Base-by-base conservation (phyloP, 148 eudicot species). In the Fagopyrum homotropicum region DNA sequence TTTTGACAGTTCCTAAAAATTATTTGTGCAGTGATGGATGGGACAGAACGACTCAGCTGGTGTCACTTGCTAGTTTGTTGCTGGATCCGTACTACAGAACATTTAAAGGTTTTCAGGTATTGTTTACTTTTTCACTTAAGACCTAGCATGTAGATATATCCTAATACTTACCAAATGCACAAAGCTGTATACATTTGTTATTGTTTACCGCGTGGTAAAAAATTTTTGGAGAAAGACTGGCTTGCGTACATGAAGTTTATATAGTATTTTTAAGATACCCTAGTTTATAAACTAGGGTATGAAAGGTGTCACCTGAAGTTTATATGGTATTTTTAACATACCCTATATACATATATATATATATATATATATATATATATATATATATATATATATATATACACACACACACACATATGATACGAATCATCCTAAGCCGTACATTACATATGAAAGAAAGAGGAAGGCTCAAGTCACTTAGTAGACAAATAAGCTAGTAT, bases 41-140 rank as follows among this genome's bases (percentile, higher is more conserved):
- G 98, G 98, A 96, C 83, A 87, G 99, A 83, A 96, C 99, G 55
- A 83, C 97, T 79, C 99, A 92, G 78, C 78, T 96, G 84, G 90
- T 96, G 75, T 88, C 99, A n/a, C 97, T 96, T 77, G 89, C 98
- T 74, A 87, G 87, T 78, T 83, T 94, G 84, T 81, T 95, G 87
- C 97, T 95, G 75, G 97, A 95, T 84, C 99, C 99, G 52, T 92
- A 92, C 81, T 96, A 96, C 77, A 89, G 99, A 68, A 96, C 99
- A 77, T 82, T 92, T 70, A 85, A 88, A 73, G 99, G 99, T 59
- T 96, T 96, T 85, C 99, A 96, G 98, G 99, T 96, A 87, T 57
- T 56, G 45, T 59, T 45, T 22, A 43, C 73, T 26, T 75, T 46
- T 74, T 74, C 69, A 73, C 17, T 49, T 14, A 1, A 15, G 10